phyloP scores from a whole-genome alignment of 768 basidiomycete genomes.

The Cystobasidium onofrii region DNA sequence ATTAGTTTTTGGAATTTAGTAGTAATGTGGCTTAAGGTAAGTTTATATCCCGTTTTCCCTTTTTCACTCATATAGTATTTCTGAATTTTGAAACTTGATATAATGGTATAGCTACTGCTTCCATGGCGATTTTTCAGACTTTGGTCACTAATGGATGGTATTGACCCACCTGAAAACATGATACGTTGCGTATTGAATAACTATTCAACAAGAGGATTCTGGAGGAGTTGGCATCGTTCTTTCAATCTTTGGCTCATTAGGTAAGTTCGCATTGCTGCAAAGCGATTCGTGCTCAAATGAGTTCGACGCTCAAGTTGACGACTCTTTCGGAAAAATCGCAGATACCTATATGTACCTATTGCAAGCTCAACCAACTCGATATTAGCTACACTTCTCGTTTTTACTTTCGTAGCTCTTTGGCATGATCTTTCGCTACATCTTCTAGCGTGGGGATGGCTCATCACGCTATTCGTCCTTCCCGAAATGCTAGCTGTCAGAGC shows the following conservation, averaged over 20 bases:
- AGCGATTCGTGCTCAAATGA: no score
- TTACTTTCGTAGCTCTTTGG: slow-evolving; percentile 96
- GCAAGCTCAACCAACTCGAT: slow-evolving; percentile 60
- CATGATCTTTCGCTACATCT: slow-evolving; percentile 83
- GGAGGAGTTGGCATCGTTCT: slow-evolving; percentile 92
- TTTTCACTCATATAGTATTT: background rate
- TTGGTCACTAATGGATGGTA: slow-evolving; percentile 77
- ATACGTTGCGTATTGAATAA: slow-evolving; percentile 97
- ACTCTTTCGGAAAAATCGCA: no score
- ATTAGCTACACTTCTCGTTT: slow-evolving; percentile 66
- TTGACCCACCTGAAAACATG: slow-evolving; percentile 98
- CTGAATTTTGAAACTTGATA: background rate
- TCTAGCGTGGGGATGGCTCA: slow-evolving; percentile 93
- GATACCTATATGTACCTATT: slow-evolving; percentile 89
- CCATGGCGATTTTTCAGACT: slow-evolving; percentile 96
- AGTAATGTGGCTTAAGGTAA: slow-evolving; percentile 89
- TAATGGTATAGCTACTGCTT: slow-evolving; percentile 63
- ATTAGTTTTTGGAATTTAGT: slow-evolving; percentile 96
- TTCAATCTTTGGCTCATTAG: slow-evolving; percentile 93
- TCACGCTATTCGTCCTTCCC: slow-evolving; percentile 79
- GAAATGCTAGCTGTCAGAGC: slow-evolving; percentile 61
- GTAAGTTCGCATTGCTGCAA: no score
- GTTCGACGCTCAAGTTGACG: no score
- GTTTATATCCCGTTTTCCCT: slow-evolving; percentile 35
- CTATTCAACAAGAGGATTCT: slow-evolving; percentile 84